Percentiles rank a stretch among this genome's conserved stretches.
phyloP scores from a whole-genome alignment of 1,284 basidiomycete species.

The Puccinia coronata region DNA sequence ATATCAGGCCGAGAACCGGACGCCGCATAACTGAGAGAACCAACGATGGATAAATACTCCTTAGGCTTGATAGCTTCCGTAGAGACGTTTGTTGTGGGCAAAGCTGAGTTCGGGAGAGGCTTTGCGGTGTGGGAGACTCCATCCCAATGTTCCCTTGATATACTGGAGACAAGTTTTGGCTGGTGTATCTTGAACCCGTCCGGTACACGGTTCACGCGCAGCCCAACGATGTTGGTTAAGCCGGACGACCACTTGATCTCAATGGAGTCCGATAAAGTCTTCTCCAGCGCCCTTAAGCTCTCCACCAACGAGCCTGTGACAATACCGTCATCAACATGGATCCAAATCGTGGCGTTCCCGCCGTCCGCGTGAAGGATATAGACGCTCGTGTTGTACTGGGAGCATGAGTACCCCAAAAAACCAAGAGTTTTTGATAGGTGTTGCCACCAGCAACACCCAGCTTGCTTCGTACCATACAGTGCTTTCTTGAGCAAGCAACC shows the following conservation, averaged over 20 bases:
- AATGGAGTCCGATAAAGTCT: neutral
- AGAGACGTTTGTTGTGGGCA: too few species aligned
- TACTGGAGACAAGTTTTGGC: neutral
- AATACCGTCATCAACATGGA: constrained; percentile 35
- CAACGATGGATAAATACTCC: neutral
- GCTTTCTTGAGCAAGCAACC: neutral
- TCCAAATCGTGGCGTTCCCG: neutral
- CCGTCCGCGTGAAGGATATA: neutral
- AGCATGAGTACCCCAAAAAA: neutral
- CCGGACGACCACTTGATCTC: constrained; percentile 15
- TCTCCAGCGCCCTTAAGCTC: neutral
- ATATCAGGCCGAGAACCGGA: too few species aligned
- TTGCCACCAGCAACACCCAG: constrained; percentile 33
- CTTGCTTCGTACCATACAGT: constrained; percentile 14
- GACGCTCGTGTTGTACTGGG: constrained; percentile 11
- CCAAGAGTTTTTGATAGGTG: neutral
- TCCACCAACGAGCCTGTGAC: neutral
- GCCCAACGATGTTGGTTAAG: neutral
- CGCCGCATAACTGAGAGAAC: neutral
- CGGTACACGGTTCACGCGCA: neutral
- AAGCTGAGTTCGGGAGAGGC: neutral
- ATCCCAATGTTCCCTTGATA: neutral
- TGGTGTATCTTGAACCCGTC: neutral
- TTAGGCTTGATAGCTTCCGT: too few species aligned
- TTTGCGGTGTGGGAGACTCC: neutral